Percentiles rank a stretch among this genome's conserved stretches.
phyloP scores from a whole-genome alignment of 1,139 yeast genomes.

The Ogataea hybrid region DNA sequence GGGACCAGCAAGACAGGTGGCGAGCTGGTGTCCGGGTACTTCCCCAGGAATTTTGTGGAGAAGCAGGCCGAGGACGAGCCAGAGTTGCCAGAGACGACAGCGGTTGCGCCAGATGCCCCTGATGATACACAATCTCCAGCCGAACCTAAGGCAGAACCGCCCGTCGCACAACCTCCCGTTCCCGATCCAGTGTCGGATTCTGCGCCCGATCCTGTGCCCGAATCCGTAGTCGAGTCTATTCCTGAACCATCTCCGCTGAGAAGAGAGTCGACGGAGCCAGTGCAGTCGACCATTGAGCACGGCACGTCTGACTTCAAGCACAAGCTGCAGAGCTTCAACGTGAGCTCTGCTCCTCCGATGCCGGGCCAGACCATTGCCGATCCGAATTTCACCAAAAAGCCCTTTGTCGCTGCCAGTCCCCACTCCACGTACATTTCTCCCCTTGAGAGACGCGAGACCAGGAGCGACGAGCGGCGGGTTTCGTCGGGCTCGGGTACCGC shows the following conservation, averaged over 20 bases:
- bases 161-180: not conserved
- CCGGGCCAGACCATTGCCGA: slow-evolving; percentile 35
- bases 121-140: not conserved
- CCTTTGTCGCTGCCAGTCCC: slow-evolving; percentile 37
- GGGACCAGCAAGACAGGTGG: slow-evolving; percentile 54
- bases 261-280: not conserved
- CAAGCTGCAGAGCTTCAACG: slow-evolving; percentile 45
- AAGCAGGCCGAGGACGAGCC: slow-evolving; percentile 13
- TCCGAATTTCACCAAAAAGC: slow-evolving; percentile 36
- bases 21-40: slow-evolving; percentile 59
- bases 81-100: not conserved
- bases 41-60: slow-evolving; percentile 84
- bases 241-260: not conserved
- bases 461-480: not conserved
- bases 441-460: slow-evolving; percentile 20
- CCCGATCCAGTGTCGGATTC: not conserved
- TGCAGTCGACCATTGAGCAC: not conserved
- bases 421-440: slow-evolving; percentile 44
- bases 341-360: slow-evolving; percentile 37
- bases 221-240: not conserved
- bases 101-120: not conserved
- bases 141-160: not conserved
- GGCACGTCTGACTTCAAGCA: slow-evolving; percentile 32
- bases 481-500: no score
- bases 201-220: not conserved